A percentile compares a stretch with the other conserved stretches of the same genome.
phyloP scores from a whole-genome alignment of 208 protist genomes.

The Crithidia acanthocephali region DNA sequence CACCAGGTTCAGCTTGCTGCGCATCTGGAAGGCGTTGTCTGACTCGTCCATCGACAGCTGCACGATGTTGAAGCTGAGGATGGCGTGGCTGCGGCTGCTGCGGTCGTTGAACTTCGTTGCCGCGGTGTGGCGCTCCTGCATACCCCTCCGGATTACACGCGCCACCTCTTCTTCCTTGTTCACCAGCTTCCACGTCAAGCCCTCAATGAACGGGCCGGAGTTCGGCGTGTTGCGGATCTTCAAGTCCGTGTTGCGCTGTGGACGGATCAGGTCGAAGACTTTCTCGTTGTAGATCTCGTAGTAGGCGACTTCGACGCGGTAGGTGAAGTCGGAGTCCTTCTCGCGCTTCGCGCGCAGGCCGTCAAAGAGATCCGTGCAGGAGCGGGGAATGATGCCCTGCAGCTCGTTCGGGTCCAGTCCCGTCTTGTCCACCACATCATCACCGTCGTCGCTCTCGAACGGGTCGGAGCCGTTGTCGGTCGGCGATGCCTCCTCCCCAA shows the following conservation, averaged over 20 bases:
- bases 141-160: constrained; percentile 70
- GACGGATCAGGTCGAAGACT: constrained; percentile 79
- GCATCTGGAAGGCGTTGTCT: constrained; percentile 53
- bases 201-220: constrained; percentile 82
- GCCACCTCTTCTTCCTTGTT: constrained; percentile 69
- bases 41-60: constrained; percentile 64
- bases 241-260: constrained; percentile 51
- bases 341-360: constrained; percentile 53
- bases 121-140: constrained; percentile 80
- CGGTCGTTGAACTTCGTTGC: constrained; percentile 89
- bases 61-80: constrained; percentile 78
- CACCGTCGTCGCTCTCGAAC: constrained; percentile 35
- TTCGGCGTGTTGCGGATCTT: constrained; percentile 72
- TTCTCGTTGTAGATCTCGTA: constrained; percentile 95
- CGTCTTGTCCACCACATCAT: constrained; percentile 52
- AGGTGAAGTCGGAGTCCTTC: constrained; percentile 71
- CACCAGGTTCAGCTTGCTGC: constrained; percentile 91
- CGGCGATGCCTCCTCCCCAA: not conserved
- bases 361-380: constrained; percentile 69
- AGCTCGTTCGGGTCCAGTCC: constrained; percentile 63
- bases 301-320: constrained; percentile 75
- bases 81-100: constrained; percentile 90
- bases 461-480: constrained; percentile 14
- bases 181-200: constrained; percentile 58
- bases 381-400: constrained; percentile 85